A percentile compares a stretch with the other conserved stretches of the same genome.
phyloP scores from a whole-genome alignment of 192 early-diverging fungal species.

The Obelidium mucronatum region DNA sequence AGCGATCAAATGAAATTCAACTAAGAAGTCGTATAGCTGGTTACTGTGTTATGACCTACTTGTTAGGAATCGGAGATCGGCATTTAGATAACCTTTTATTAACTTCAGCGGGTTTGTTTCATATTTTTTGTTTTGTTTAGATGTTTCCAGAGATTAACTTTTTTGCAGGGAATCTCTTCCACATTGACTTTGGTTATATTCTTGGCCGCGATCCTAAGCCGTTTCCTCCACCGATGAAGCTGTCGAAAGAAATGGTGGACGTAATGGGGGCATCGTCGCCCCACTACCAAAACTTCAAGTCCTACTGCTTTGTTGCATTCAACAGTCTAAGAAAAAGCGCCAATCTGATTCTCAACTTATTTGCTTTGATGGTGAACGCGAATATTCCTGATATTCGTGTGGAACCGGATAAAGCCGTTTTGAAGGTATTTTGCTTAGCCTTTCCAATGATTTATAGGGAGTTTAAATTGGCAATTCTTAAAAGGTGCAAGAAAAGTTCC shows the following conservation, averaged over 20 bases:
- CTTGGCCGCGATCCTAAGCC: conserved; percentile 99
- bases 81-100: conserved; percentile 97
- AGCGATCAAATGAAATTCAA: not conserved
- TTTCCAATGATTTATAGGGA: not conserved
- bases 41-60: conserved; percentile 98
- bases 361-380: conserved; percentile 97
- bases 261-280: conserved; percentile 93
- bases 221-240: conserved; percentile 99
- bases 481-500: conserved; percentile 95
- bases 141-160: not conserved
- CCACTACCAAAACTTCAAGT: conserved; percentile 90
- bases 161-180: conserved; percentile 85
- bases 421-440: conserved; percentile 72
- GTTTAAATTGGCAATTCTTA: not conserved
- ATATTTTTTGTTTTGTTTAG: not conserved
- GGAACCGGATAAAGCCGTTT: conserved; percentile 97
- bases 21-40: conserved; percentile 66
- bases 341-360: conserved; percentile 96
- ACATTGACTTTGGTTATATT: conserved; percentile 99
- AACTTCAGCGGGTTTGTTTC: conserved; percentile 74
- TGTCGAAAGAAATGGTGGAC: conserved; percentile 99
- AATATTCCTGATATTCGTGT: conserved; percentile 97
- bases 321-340: conserved; percentile 91
- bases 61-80: conserved; percentile 97
- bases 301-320: conserved; percentile 94